These are phyloP conservation scores for Colletotrichum noveboracense DNA, from an alignment of 2,329 filamentous ascomycete species.

Conservation along the genomic window DNA sequence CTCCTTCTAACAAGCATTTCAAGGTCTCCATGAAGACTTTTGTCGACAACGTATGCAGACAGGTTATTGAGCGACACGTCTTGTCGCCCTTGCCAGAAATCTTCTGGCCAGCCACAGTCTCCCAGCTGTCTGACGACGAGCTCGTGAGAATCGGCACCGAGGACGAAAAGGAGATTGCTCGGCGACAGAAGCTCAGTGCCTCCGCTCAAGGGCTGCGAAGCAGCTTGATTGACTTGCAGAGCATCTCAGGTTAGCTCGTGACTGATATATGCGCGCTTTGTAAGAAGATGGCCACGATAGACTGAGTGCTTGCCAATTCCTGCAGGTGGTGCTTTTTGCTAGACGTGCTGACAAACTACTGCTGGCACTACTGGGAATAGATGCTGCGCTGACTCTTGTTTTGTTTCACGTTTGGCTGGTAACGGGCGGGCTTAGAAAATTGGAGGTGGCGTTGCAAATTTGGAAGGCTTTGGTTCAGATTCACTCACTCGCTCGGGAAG, in stretches of 20 bases:
- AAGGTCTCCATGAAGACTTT: slow-evolving; percentile 24
- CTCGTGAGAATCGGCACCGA: slow-evolving; percentile 7
- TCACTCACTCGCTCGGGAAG: neutral
- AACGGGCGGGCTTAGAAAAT: neutral
- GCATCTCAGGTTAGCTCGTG: neutral
- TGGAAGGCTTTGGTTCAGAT: neutral
- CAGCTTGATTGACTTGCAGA: neutral
- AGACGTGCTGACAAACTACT: neutral
- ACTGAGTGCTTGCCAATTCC: neutral
- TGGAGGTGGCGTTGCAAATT: neutral
- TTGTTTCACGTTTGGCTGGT: neutral
- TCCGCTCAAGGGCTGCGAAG: neutral
- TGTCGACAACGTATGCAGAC: slow-evolving; percentile 27
- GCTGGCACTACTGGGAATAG: neutral
- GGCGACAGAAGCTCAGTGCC: neutral
- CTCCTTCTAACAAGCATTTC: fast-evolving
- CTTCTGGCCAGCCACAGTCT: neutral
- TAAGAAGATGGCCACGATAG: neutral
- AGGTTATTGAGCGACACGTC: slow-evolving; percentile 28
- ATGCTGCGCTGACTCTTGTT: neutral
- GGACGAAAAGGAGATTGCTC: neutral
- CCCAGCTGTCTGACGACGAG: neutral
- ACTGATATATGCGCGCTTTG: neutral
- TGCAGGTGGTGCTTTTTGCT: neutral
- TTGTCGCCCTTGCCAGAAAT: slow-evolving; percentile 1